Conservation (phyloP, 176 grass and related monocot genomes). For the Lolium multiflorum region DNA sequence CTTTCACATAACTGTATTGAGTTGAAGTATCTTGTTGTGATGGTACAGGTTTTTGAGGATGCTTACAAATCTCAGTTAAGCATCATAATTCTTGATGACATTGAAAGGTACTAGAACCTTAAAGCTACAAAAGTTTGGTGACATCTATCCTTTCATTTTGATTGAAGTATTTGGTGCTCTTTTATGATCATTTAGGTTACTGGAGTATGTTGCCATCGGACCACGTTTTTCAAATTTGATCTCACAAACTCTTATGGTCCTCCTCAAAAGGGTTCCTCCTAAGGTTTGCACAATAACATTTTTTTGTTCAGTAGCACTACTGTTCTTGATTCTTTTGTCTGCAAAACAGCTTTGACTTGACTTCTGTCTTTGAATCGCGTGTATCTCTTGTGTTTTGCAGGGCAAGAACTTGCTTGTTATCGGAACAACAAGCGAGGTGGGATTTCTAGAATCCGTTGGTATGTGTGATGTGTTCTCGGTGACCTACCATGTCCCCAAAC, state of each 20-base stretch:
- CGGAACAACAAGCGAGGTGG: conserved; percentile 84
- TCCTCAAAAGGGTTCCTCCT: conserved; percentile 92
- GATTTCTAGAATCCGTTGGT: conserved; percentile 91
- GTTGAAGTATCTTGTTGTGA: conserved; percentile 1
- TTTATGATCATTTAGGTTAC: conserved; percentile 66
- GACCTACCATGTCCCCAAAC: conserved; percentile 87
- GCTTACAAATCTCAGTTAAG: conserved; percentile 97
- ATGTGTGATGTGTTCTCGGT: conserved; percentile 94
- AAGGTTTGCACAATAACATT: conserved; percentile 55
- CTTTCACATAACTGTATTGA: conserved; percentile 18
- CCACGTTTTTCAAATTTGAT: conserved; percentile 94
- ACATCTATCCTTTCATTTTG: conserved; percentile 22
- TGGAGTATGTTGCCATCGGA: conserved; percentile 95
- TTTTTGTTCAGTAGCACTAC: conserved; percentile 29
- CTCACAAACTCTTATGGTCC: conserved; percentile 83
- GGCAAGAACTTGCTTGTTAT: conserved; percentile 86
- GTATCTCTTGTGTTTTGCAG: conserved; percentile 44
- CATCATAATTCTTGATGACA: conserved; percentile 98
- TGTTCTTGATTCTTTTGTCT: conserved; percentile 8
- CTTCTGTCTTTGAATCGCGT: not conserved
- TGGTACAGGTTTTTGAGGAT: conserved; percentile 94
- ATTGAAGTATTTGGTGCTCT: conserved; percentile 11
- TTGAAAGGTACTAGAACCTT: conserved; percentile 53
- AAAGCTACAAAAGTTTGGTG: not conserved
- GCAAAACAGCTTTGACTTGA: conserved; percentile 4